phyloP scores from a whole-genome alignment of 805 yeast genomes.

The Wickerhamomyces subpelliculosus region DNA sequence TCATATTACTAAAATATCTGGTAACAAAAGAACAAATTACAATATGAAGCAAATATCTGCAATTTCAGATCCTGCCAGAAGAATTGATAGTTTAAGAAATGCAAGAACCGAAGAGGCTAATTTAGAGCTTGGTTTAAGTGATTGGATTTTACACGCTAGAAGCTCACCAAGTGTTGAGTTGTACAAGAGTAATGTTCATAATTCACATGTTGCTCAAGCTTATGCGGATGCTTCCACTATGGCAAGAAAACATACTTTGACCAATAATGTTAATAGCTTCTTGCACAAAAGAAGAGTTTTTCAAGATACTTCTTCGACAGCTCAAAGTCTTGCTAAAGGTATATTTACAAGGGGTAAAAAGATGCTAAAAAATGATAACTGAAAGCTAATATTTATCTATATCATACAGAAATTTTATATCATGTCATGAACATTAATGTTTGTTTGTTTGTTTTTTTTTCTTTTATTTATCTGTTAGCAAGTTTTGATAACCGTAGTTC shows the following conservation, averaged over 20 bases:
- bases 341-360: slow-evolving; percentile 52
- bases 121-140: slow-evolving; percentile 50
- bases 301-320: slow-evolving; percentile 44
- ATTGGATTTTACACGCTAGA: slow-evolving; percentile 40
- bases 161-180: slow-evolving; percentile 23
- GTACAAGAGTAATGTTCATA: slow-evolving; percentile 22
- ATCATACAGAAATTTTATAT: background rate
- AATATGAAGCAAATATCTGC: slow-evolving; percentile 36
- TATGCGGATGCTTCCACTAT: slow-evolving; percentile 49
- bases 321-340: slow-evolving; percentile 46
- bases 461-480: slow-evolving; percentile 17
- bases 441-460: slow-evolving; percentile 8
- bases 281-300: slow-evolving; percentile 43
- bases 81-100: slow-evolving; percentile 33
- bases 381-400: background rate
- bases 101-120: slow-evolving; percentile 35
- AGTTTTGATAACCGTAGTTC: slow-evolving; percentile 44
- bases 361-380: slow-evolving; percentile 28
- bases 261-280: slow-evolving; percentile 37
- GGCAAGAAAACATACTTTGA: slow-evolving; percentile 30
- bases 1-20: slow-evolving; percentile 1
- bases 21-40: slow-evolving; percentile 7
- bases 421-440: background rate
- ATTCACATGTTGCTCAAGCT: slow-evolving; percentile 51
- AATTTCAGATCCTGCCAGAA: slow-evolving; percentile 34